Percentiles rank a stretch among this genome's conserved stretches.
Conservation (phyloP, 164 flowering plant genomes). For the Macadamia integrifolia region DNA sequence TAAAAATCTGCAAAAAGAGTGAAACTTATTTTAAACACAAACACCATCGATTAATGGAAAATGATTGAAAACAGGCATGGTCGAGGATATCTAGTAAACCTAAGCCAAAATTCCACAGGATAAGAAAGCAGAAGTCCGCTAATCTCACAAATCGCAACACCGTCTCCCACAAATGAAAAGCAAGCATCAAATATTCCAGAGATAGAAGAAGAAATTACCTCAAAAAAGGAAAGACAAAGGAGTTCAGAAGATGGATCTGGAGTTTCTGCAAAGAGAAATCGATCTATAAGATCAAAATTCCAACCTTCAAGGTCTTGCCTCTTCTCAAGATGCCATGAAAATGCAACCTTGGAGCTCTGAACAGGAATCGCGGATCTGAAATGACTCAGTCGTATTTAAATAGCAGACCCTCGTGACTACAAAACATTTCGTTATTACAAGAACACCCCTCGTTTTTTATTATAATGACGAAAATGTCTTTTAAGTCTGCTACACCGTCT, state of each 20-base stretch:
- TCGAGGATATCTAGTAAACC: not conserved
- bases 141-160: too few relatives aligned
- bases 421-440: not conserved
- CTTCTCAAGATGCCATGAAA: slow-evolving; percentile 7
- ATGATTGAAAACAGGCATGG: not conserved
- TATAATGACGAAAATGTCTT: not conserved
- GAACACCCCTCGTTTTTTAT: not conserved
- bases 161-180: too few relatives aligned
- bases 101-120: not conserved
- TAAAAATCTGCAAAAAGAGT: not conserved
- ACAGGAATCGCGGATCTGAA: slow-evolving; percentile 20
- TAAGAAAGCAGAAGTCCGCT: not conserved
- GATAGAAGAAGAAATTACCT: not conserved
- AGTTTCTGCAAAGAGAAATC: not conserved
- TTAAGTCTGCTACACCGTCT: not conserved
- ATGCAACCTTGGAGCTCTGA: not conserved
- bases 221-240: not conserved
- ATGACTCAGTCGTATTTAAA: slow-evolving; percentile 13
- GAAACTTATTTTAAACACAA: not conserved
- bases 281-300: not conserved
- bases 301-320: not conserved
- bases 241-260: not conserved
- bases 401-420: not conserved
- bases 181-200: too few relatives aligned
- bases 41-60: not conserved